Evolutionary conservation across 108 stramenopile genomes (phyloP).

Genomic region (Aurantiochytrium sp.): DNA sequence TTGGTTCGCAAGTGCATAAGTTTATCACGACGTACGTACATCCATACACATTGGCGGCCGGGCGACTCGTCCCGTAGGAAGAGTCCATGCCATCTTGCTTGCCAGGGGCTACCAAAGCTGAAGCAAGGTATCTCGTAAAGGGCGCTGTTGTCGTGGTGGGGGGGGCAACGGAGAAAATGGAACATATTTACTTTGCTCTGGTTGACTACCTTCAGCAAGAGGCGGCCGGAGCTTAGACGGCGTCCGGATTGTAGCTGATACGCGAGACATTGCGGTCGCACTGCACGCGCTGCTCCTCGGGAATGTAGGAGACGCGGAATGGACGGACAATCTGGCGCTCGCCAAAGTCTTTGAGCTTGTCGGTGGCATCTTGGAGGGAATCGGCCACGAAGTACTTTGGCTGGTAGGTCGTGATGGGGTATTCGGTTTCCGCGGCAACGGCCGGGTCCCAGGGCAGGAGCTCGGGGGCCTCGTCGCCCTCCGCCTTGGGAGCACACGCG

Average conservation of each 20-base stretch:
- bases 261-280: constrained; percentile 58
- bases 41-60: too few species aligned
- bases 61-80: too few species aligned
- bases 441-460: constrained; percentile 86
- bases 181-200: too few species aligned
- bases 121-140: too few species aligned
- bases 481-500: constrained; percentile 66
- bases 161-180: too few species aligned
- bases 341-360: constrained; percentile 76
- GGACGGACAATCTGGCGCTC: constrained; percentile 72
- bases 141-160: too few species aligned
- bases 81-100: too few species aligned
- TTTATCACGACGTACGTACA: too few species aligned
- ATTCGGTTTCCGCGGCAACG: constrained; percentile 75
- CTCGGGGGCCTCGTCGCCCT: constrained; percentile 55
- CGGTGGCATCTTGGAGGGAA: constrained; percentile 75
- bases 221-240: too few species aligned
- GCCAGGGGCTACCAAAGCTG: too few species aligned
- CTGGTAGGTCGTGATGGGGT: constrained; percentile 93
- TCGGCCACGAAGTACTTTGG: constrained; percentile 91
- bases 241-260: not conserved
- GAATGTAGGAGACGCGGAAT: constrained; percentile 81
- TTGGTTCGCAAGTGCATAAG: too few species aligned
- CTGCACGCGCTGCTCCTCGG: constrained; percentile 70
- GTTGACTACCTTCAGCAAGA: too few species aligned